Percentiles rank a stretch among this genome's conserved stretches.
Evolutionary conservation across 129 eudicot genomes (phyloP).

Genomic region (Solidago caesia): DNA sequence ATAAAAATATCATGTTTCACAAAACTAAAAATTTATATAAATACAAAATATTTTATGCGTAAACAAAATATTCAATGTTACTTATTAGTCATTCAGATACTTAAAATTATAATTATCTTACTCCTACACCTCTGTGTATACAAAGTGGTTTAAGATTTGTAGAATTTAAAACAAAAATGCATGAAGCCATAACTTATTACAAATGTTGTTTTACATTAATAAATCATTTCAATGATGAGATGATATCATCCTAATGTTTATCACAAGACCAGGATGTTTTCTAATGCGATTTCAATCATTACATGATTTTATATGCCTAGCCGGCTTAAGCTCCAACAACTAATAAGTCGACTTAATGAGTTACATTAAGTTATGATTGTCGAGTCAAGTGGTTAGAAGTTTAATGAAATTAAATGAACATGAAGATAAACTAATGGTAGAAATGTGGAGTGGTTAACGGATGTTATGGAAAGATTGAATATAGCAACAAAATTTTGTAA

Average conservation of each 20-base stretch:
- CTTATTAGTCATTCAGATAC: too few relatives aligned
- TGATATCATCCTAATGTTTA: not conserved
- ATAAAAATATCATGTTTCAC: too few relatives aligned
- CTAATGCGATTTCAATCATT: not conserved
- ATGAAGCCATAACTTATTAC: too few relatives aligned
- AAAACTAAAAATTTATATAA: too few relatives aligned
- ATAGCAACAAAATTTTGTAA: not conserved
- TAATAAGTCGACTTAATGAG: not conserved
- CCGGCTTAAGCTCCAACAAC: not conserved
- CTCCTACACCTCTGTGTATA: too few relatives aligned
- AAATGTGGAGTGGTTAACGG: not conserved
- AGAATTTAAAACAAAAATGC: too few relatives aligned
- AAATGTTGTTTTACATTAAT: too few relatives aligned
- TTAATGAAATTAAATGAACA: not conserved
- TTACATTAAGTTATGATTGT: constrained; percentile 1
- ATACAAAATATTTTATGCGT: too few relatives aligned
- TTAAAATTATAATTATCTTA: too few relatives aligned
- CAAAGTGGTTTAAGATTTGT: too few relatives aligned
- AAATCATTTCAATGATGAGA: not conserved
- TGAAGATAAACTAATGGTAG: not conserved
- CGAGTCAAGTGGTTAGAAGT: constrained; percentile 3
- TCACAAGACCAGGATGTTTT: not conserved
- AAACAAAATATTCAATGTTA: too few relatives aligned
- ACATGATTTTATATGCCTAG: not conserved
- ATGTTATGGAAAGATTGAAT: not conserved